Base-by-base conservation (phyloP, 768 basidiomycete species). In the Leccinum imitatum region DNA sequence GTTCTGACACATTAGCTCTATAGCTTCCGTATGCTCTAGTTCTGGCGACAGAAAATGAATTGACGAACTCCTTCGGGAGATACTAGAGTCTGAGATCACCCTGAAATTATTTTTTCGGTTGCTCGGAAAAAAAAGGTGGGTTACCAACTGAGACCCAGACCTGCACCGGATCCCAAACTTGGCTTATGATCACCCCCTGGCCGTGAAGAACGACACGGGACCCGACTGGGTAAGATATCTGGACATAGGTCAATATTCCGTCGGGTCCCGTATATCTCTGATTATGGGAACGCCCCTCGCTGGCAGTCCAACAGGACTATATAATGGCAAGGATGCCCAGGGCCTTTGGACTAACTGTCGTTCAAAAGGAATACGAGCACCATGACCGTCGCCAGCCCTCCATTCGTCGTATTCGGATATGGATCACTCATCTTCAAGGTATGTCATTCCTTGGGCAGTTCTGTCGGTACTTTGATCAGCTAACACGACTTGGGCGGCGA, bases 401-500 rank as follows among this genome's bases (percentile, higher is more conserved):
- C 76, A 8, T 93, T 87, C 71, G 79, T 90, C 53, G 89, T 95
- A 15, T 96, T 95, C 65, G 93, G 93, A 27, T 96, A 96, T 68
- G 94, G 94, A 5, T 93, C 92, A 4, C 80, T 95, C 44, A 95
- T 95, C 58, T 95, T 90, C 82, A 95, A 94, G 82, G 93, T 46
- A 10, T 15, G 58, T 37, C 46, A n/a, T 23, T 39, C 58, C 47
- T 7, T 48, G 1, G 10, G 11, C 9, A 41, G 9, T 6, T 59
- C 19, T 15, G 19, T 48, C 30, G 9, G 27, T 30, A 2, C 13
- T 50, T 14, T 25, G 8, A 15, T 17, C 13, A 33, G 11, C 31
- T 56, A 17, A 58, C 25, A 19, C 23, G 4, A 30, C 14, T 19
- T 13, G 9, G 48, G 21, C 8, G 37, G 8, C 39, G 31, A 25